Evolutionary conservation across 2,329 filamentous ascomycete genomes (phyloP).

Genomic region (Fusarium floridanum): DNA sequence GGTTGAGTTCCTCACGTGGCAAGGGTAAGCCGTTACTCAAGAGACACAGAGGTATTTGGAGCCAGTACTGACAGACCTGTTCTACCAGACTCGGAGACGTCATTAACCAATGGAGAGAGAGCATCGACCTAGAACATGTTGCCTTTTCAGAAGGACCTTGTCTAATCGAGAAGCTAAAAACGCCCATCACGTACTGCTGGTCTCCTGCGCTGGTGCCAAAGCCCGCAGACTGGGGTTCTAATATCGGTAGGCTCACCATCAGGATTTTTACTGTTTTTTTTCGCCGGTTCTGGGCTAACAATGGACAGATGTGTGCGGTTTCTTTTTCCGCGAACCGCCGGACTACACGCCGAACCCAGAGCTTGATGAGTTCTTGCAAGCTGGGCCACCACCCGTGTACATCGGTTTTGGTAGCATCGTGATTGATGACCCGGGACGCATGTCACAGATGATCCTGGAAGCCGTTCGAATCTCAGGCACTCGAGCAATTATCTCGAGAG

Average conservation of each 20-base stretch:
- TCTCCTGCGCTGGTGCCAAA: constrained; percentile 75
- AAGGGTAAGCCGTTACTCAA: constrained; percentile 59
- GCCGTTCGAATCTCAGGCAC: constrained; percentile 73
- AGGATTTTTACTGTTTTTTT: not conserved
- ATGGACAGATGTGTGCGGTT: constrained; percentile 65
- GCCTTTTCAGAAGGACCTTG: constrained; percentile 70
- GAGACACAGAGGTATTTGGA: not conserved
- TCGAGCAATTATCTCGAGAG: constrained; percentile 77
- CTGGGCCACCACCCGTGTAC: constrained; percentile 72
- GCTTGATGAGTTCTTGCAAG: constrained; percentile 66
- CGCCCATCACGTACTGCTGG: constrained; percentile 86
- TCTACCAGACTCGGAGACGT: constrained; percentile 20
- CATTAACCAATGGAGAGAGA: constrained; percentile 21
- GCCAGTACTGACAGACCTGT: too few species aligned
- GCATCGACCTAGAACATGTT: not conserved
- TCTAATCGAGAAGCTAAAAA: constrained; percentile 73
- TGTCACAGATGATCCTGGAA: constrained; percentile 76
- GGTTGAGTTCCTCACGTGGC: constrained; percentile 84
- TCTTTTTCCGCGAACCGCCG: constrained; percentile 71
- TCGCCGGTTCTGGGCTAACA: not conserved
- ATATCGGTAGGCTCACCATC: constrained; percentile 56
- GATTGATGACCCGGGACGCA: constrained; percentile 74
- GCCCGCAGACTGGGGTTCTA: constrained; percentile 72
- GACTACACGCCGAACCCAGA: constrained; percentile 67
- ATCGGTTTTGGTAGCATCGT: constrained; percentile 82